Base-by-base conservation (phyloP, 2,329 filamentous ascomycete species). In the Talaromyces pinophilus region DNA sequence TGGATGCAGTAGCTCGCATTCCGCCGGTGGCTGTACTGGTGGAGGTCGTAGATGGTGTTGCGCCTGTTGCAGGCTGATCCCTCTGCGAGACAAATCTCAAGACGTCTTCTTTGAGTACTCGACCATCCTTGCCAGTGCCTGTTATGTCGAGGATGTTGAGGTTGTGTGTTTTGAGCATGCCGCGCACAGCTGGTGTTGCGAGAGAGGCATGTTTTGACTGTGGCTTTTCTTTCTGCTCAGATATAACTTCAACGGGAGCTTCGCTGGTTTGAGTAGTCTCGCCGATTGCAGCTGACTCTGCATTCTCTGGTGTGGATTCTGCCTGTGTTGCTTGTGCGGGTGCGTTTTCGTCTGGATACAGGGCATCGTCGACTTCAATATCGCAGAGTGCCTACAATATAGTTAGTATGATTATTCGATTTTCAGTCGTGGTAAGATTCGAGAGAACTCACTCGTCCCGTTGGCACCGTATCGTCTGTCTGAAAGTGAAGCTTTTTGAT, bases 401-500 rank as follows among this genome's bases (percentile, higher is more conserved):
- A 30, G 33, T 57, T 2, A 57, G 30, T 40, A 35, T 22, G 4
- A 17, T 5, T 6, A 19, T 13, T 35, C n/a, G 4, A 17, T 15
- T n/a, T n/a, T n/a, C 1, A n/a, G 17, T 35, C 25, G 10, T 35
- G 28, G 52, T 13, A 33, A 17, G 28, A 11, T 38, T 35, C 7
- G 38, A 50, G 62, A 11, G 30, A 28, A 54, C 33, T 38, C 44
- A 86, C 85, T 78, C 83, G 93, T 71, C 95, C 95, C 30, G 97
- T 96, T 75, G 92, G 92, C 62, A 94, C 94, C 86, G 97, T 97
- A 72, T 98, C 95, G 70, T 97, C 95, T 38, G 93, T 90, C 69
- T 97, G 93, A 78, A 97, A 98, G 80, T 98, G 88, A 54, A 99
- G 84, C 81, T 93, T 98, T 83, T 97, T 97, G 71, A 99, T 94